Evolutionary conservation across 805 yeast genomes (phyloP).

Genomic region (Priceomyces fermenticarens): DNA sequence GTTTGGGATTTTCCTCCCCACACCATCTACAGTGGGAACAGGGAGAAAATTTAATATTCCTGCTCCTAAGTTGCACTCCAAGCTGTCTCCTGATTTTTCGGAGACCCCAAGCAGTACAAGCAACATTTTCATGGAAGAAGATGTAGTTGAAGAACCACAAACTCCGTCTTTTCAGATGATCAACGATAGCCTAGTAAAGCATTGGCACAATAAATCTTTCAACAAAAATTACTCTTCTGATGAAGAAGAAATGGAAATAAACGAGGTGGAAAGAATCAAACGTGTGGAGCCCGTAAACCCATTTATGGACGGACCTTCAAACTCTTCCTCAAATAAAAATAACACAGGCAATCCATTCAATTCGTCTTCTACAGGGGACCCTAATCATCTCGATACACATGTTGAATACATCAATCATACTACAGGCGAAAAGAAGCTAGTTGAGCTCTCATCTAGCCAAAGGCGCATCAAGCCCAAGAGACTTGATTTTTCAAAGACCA

Average conservation of each 20-base stretch:
- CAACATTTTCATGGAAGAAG: conserved; percentile 25
- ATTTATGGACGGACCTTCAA: conserved; percentile 11
- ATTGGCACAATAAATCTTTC: conserved; percentile 38
- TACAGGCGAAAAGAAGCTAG: conserved; percentile 34
- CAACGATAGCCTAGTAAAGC: conserved; percentile 26
- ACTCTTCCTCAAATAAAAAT: neutral
- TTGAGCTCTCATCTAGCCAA: conserved; percentile 31
- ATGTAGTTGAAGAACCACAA: conserved; percentile 15
- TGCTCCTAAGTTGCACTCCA: conserved; percentile 2
- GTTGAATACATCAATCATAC: conserved; percentile 30
- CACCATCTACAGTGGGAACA: conserved; percentile 36
- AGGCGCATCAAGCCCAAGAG: conserved; percentile 35
- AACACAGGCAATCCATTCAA: conserved; percentile 7
- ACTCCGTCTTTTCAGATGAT: conserved; percentile 34
- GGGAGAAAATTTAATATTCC: conserved; percentile 24
- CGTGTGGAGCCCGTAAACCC: conserved; percentile 18
- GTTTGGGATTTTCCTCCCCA: conserved; percentile 31
- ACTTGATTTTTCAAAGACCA: conserved; percentile 23
- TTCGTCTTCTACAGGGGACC: conserved; percentile 5
- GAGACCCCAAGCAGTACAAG: conserved; percentile 14
- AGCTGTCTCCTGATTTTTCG: neutral
- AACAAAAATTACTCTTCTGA: conserved; percentile 28
- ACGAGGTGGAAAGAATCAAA: neutral
- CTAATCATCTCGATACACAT: conserved; percentile 17
- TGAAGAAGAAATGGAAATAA: conserved; percentile 17